These are phyloP conservation scores for Leucoagaricus sp. DNA, from an alignment of 1,284 basidiomycete species.

Conservation along the genomic window DNA sequence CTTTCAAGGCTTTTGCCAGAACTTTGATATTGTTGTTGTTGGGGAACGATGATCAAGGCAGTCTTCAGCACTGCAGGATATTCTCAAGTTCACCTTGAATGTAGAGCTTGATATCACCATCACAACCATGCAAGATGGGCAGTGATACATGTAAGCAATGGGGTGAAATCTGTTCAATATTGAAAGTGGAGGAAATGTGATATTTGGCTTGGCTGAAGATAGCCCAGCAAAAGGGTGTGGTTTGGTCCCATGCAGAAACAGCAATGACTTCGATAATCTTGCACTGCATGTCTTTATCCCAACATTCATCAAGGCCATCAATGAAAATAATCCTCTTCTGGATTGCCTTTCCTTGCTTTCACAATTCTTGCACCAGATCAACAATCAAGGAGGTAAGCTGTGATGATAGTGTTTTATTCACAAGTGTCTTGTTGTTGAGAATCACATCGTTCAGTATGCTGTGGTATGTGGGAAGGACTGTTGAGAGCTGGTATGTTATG, in stretches of 20 bases:
- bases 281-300: conserved; percentile 16
- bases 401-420: background rate
- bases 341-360: background rate
- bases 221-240: conserved; percentile 1
- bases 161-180: background rate
- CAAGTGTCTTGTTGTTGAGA: background rate
- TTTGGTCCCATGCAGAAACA: background rate
- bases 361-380: background rate
- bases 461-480: background rate
- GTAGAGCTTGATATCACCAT: conserved; percentile 9
- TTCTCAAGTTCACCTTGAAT: conserved; percentile 1
- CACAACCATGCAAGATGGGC: background rate
- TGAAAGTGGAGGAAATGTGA: background rate
- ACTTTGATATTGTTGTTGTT: background rate
- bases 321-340: conserved; percentile 6
- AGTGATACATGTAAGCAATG: background rate
- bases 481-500: conserved; percentile 2
- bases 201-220: conserved; percentile 8
- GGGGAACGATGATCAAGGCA: conserved; percentile 3
- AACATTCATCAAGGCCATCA: too few species aligned
- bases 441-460: background rate
- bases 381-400: conserved; percentile 8
- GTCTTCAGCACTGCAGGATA: background rate
- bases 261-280: conserved; percentile 1
- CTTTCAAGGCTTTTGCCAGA: background rate